Conservation (phyloP, 306 rosid species). For the Mucuna pruriens region DNA sequence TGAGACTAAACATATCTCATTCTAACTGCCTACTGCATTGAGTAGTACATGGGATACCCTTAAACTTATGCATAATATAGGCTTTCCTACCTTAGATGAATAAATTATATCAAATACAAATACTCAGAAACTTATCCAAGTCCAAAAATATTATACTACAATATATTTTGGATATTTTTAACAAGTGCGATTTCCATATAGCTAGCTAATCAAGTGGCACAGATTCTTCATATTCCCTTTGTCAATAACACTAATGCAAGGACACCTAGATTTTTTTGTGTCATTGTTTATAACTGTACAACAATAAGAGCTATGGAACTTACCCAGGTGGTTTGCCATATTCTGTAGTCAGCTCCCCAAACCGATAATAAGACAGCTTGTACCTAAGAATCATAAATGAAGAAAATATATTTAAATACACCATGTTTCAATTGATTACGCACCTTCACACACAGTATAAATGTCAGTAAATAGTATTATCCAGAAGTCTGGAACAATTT, state of each 20-base stretch:
- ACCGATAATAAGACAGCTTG: conserved; percentile 92
- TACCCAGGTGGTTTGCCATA: conserved; percentile 99
- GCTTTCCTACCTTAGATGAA: not conserved
- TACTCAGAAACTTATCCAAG: not conserved
- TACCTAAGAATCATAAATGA: conserved; percentile 64
- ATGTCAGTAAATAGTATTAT: not conserved
- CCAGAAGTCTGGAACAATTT: not conserved
- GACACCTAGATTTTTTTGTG: conserved; percentile 18
- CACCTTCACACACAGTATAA: not conserved
- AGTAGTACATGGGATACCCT: conserved; percentile 15
- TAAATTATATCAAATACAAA: not conserved
- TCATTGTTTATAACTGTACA: conserved; percentile 7
- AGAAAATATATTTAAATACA: conserved; percentile 18
- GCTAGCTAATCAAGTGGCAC: conserved; percentile 19
- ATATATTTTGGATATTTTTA: not conserved
- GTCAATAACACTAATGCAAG: not conserved
- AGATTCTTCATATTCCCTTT: not conserved
- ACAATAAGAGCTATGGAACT: conserved; percentile 38
- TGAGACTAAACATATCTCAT: not conserved
- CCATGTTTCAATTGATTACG: not conserved
- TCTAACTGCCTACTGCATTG: not conserved
- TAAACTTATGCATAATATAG: not conserved
- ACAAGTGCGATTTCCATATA: not conserved
- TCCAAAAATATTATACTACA: not conserved
- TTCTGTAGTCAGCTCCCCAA: conserved; percentile 96